A percentile compares a stretch with the other conserved stretches of the same genome.
phyloP scores from a whole-genome alignment of 805 yeast species.

The Candida loeiensis region DNA sequence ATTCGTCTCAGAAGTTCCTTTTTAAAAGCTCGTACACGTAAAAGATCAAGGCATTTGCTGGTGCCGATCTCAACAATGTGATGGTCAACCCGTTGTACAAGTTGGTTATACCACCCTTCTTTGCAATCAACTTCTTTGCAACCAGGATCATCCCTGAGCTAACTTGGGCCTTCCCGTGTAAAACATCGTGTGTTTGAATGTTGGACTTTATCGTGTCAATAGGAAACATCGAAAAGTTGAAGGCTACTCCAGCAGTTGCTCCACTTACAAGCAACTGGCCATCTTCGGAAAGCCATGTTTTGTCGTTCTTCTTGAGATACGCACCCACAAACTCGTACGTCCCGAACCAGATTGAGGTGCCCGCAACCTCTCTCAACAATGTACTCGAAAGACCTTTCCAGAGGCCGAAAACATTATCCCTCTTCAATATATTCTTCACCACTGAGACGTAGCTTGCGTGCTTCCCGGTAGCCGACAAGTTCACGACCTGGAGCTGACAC shows the following conservation, averaged over 20 bases:
- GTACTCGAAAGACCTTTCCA: slow-evolving; percentile 91
- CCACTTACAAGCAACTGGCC: slow-evolving; percentile 70
- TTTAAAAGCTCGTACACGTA: slow-evolving; percentile 68
- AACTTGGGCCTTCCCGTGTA: slow-evolving; percentile 10
- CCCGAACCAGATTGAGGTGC: slow-evolving; percentile 94
- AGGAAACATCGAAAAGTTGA: slow-evolving; percentile 79
- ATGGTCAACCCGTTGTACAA: slow-evolving; percentile 84
- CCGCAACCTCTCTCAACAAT: slow-evolving; percentile 75
- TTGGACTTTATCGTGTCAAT: slow-evolving; percentile 87
- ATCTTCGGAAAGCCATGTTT: slow-evolving; percentile 21
- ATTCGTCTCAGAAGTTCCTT: slow-evolving; percentile 16
- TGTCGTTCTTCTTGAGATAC: slow-evolving; percentile 29
- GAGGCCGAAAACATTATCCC: slow-evolving; percentile 65
- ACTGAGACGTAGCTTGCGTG: slow-evolving; percentile 29
- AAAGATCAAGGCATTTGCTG: slow-evolving; percentile 87
- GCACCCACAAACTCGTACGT: slow-evolving; percentile 61
- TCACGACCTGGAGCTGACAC: slow-evolving; percentile 76
- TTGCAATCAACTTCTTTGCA: slow-evolving; percentile 8
- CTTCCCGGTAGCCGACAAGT: slow-evolving; percentile 21
- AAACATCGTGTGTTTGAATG: slow-evolving; percentile 61
- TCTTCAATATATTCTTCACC: slow-evolving; percentile 31
- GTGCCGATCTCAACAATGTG: slow-evolving; percentile 76
- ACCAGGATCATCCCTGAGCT: neutral
- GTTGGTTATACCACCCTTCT: slow-evolving; percentile 60
- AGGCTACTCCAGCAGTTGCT: slow-evolving; percentile 80